Evolutionary conservation across 345 rosid species (phyloP), one percentile per base, ranked within the genome.

Genomic region (Viola odorata): DNA sequence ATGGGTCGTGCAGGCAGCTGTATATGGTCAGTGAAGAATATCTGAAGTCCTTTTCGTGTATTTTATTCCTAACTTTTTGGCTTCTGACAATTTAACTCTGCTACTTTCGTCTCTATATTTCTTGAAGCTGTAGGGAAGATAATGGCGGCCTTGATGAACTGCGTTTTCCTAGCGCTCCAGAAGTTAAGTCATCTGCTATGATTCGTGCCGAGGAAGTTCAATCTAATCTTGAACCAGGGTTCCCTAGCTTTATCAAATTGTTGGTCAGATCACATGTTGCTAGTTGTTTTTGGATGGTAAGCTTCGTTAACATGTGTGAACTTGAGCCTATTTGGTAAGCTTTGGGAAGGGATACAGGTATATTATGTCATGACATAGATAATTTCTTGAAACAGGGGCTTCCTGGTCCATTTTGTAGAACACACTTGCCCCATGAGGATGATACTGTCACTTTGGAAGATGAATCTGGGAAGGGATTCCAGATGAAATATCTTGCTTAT

Each of bases 251-350:
- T 59, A 57, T 81, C 62, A 83, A 81, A 66, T 65, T 71, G 58
- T 70, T 85, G 81, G 86, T 85, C 66, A 79, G 88, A 59, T 83
- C 88, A 56, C 91, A 85, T 69, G 82, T 83, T 37, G 83, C 75
- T 55, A 80, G 87, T 67, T 83, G 91, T 69, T 85, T 76, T 74
- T 81, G 88, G 86, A 85, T 85, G 88, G 91, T 85, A 69, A 65
- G 75, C 47, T 41, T 17, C 2, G 4, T 53, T 36, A 23, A 23
- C 61, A 53, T 44, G 12, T 53, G 15, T 47, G 10, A 37, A 58
- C 45, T 64, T 56, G 53, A 49, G 44, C 41, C 10, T 3, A 36
- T 13, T 57, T n/a, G 38, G 17, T 37, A 48, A 62, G 15, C n/a
- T 23, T 67, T 41, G 15, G 13, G 47, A 54, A 64, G 59, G 53